Evolutionary conservation across 129 eudicot species (phyloP).

Genomic region (Deinandra increscens): DNA sequence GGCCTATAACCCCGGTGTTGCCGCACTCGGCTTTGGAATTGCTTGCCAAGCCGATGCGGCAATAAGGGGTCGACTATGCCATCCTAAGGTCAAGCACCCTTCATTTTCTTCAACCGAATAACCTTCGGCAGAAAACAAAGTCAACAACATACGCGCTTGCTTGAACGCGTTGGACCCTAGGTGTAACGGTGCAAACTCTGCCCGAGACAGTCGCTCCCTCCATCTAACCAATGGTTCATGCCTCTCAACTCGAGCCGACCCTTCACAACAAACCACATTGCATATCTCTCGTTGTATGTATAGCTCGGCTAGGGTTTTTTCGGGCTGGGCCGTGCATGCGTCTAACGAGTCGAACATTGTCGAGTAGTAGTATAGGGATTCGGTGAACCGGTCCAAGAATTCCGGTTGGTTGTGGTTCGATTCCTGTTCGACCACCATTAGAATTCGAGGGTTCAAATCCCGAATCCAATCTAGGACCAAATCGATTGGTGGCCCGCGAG

Average conservation of each 20-base stretch:
- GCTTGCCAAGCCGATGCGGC: constrained; percentile 87
- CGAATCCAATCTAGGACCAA: constrained; percentile 50
- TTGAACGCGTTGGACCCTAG: constrained; percentile 72
- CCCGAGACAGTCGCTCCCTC: constrained; percentile 49
- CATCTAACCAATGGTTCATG: constrained; percentile 73
- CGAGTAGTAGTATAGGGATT: constrained; percentile 70
- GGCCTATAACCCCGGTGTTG: constrained; percentile 14
- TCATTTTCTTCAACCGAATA: constrained; percentile 71
- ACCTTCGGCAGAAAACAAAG: constrained; percentile 72
- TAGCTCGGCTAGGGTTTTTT: constrained; percentile 54
- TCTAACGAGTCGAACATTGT: constrained; percentile 83
- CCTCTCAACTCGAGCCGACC: constrained; percentile 65
- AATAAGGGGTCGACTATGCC: constrained; percentile 81
- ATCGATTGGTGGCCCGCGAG: constrained; percentile 39
- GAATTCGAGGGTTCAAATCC: constrained; percentile 52
- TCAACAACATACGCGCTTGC: constrained; percentile 82
- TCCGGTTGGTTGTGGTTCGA: constrained; percentile 64
- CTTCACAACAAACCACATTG: constrained; percentile 75
- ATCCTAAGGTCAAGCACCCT: constrained; percentile 77
- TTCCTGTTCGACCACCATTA: constrained; percentile 82
- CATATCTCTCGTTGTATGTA: constrained; percentile 68
- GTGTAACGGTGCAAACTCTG: constrained; percentile 61
- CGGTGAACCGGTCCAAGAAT: constrained; percentile 65
- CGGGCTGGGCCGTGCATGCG: constrained; percentile 41
- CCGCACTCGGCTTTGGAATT: constrained; percentile 19